These are phyloP conservation scores for Sclerotinia nivalis DNA, from an alignment of 2,329 filamentous ascomycete genomes.

Conservation along the genomic window DNA sequence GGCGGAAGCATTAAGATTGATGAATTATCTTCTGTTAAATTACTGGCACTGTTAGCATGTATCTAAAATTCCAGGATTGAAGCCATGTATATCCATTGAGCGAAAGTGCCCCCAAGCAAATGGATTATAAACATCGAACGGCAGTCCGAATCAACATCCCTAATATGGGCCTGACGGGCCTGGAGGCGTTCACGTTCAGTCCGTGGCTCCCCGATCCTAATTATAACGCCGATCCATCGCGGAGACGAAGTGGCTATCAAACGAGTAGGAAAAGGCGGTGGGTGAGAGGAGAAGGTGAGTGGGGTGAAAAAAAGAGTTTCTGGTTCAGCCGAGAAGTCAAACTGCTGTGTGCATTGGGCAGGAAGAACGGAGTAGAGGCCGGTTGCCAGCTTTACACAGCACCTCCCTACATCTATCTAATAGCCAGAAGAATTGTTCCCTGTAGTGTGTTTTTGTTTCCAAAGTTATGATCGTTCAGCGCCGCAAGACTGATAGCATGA, in stretches of 20 bases:
- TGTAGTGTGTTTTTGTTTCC: not conserved
- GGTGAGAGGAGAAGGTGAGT: not conserved
- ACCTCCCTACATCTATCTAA: not conserved
- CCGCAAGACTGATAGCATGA: not conserved
- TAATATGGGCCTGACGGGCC: not conserved
- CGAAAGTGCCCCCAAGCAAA: not conserved
- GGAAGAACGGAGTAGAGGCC: not conserved
- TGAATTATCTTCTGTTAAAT: not conserved
- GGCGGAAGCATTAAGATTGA: not conserved
- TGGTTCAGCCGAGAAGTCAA: not conserved
- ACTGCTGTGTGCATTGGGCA: not conserved
- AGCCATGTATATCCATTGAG: too few species aligned
- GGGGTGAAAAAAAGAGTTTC: not conserved
- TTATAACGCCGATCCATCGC: too few species aligned
- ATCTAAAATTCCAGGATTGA: not conserved
- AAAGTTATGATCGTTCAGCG: not conserved
- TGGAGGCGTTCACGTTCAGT: not conserved
- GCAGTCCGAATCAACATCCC: too few species aligned
- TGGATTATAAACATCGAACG: not conserved
- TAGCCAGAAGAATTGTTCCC: not conserved
- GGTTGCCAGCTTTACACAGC: not conserved
- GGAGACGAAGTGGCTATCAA: not conserved
- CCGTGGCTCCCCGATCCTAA: not conserved
- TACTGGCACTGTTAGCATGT: not conserved
- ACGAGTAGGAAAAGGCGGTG: not conserved